Base-by-base conservation (phyloP, 2,329 filamentous ascomycete genomes). In the Fusarium mangiferae region DNA sequence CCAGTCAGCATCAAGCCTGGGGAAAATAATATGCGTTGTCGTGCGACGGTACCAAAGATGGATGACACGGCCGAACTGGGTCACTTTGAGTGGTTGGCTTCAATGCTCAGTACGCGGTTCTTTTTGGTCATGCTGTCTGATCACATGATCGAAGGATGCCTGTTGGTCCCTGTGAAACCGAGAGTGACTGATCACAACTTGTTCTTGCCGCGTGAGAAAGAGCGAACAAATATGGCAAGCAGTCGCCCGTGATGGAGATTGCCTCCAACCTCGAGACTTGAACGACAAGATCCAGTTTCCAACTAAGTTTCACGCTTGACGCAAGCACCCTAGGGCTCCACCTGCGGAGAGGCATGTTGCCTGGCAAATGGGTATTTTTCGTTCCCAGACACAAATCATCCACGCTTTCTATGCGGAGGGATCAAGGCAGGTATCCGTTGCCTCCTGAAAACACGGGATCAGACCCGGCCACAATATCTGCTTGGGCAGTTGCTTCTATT, bases 61-160 rank as follows among this genome's bases (percentile, higher is more conserved):
- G 73, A 73, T 76, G 76, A 42, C 62, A 68, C 69, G 56, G 67
- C 59, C 68, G 65, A 72, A 70, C 70, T 73, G 66, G 65, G 69
- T 41, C 63, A 64, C 56, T 68, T 67, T 69, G 64, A 64, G 69
- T 70, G 35, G 67, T 68, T 58, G 68, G 65, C 46, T 62, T 68
- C 35, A 36, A 44, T n/a, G 46, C 46, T 66, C 61, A 68, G 30
- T 46, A 56, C 45, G 36, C 28, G 26, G 56, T 51, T 28, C 38
- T 51, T 56, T 62, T 68, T 49, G 56, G 66, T 56, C 66, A 46
- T 68, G 62, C 66, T 62, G 61, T 35, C 28, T 70, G 74, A 78
- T 78, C 76, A 78, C 75, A 77, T 78, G 76, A 78, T 78, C 73
- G 58, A 57, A 61, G 14, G 62, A 58, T 36, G 44, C 58, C 55